phyloP scores from a whole-genome alignment of 345 rosid genomes.

The Gossypium longicalyx region DNA sequence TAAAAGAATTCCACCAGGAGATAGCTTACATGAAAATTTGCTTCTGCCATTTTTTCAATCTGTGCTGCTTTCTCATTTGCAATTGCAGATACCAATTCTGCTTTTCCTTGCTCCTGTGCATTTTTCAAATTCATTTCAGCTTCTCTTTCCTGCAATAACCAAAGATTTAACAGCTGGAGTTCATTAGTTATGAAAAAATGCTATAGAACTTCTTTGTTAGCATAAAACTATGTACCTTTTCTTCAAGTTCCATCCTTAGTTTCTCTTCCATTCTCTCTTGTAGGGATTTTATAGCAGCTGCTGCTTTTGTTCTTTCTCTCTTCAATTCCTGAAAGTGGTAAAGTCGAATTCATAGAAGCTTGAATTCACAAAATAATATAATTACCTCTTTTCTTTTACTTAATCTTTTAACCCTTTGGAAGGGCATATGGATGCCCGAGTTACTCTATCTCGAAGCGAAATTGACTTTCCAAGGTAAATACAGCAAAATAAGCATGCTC shows the following conservation, averaged over 20 bases:
- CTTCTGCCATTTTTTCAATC: constrained; percentile 83
- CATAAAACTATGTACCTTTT: constrained; percentile 49
- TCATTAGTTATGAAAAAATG: not conserved
- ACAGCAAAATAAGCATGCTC: not conserved
- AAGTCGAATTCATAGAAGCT: constrained; percentile 1
- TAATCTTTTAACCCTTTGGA: not conserved
- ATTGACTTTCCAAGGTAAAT: not conserved
- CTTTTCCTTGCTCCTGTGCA: constrained; percentile 69
- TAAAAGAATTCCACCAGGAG: not conserved
- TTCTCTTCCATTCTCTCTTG: constrained; percentile 87
- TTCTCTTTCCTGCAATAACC: constrained; percentile 65
- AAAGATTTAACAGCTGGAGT: constrained; percentile 22
- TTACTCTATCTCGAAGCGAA: constrained; percentile 4
- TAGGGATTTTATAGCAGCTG: constrained; percentile 66
- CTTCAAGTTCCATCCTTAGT: constrained; percentile 68
- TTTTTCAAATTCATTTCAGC: constrained; percentile 48
- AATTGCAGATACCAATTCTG: constrained; percentile 64
- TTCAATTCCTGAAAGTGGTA: constrained; percentile 67
- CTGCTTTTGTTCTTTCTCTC: constrained; percentile 85
- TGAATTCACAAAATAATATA: constrained; percentile 12
- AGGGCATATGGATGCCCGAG: not conserved
- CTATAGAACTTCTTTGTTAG: constrained; percentile 4
- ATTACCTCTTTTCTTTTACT: not conserved
- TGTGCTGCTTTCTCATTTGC: constrained; percentile 79
- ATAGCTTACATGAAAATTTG: constrained; percentile 76